These are phyloP conservation scores for Trichoderma erinaceum DNA, from an alignment of 495 filamentous ascomycete species.

Conservation along the genomic window DNA sequence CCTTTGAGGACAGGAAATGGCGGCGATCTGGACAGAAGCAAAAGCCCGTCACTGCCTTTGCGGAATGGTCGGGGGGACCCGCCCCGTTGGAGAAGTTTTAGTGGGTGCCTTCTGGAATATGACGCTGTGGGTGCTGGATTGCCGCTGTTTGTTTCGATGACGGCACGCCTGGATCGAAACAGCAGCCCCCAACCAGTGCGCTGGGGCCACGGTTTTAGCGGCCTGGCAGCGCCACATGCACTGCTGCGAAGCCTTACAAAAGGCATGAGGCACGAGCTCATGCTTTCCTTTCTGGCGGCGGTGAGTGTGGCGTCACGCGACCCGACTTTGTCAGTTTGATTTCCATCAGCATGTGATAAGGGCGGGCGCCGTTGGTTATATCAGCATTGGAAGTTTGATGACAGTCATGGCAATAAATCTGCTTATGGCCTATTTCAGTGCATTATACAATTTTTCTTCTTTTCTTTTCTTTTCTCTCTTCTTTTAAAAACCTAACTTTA, in stretches of 20 bases:
- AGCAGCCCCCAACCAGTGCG: no score
- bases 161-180: not conserved
- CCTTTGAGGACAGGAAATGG: no score
- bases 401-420: no score
- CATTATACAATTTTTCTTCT: no score
- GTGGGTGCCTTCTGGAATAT: not conserved
- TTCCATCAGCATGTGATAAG: not conserved
- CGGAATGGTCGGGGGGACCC: not conserved
- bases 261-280: not conserved
- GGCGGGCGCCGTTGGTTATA: not conserved
- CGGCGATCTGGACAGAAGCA: not conserved
- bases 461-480: no score
- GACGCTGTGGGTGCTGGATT: not conserved
- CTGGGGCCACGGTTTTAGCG: no score
- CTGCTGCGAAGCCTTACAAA: not conserved
- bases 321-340: not conserved
- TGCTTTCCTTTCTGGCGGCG: not conserved
- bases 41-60: not conserved
- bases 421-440: no score
- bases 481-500: no score
- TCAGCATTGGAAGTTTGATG: no score
- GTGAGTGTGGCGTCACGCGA: constrained; percentile 12
- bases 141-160: not conserved
- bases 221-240: no score
- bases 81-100: not conserved